A percentile compares a stretch with the other conserved stretches of the same genome.
phyloP scores from a whole-genome alignment of 1,284 basidiomycete genomes.

The Pseudozyma sp. region DNA sequence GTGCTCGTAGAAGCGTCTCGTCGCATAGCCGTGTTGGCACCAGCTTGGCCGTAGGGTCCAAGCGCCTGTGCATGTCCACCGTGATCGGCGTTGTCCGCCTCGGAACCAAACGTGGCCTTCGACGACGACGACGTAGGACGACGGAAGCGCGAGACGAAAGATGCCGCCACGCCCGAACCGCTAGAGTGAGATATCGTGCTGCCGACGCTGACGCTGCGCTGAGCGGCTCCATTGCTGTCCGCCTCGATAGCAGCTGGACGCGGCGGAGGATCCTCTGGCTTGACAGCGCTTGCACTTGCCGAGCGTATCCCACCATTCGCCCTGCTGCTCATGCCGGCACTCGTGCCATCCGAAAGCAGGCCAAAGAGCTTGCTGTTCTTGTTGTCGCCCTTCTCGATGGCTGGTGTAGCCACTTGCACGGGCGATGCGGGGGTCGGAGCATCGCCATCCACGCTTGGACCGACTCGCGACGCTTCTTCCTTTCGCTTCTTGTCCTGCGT shows the following conservation, averaged over 20 bases:
- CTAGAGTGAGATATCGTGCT: constrained; percentile 24
- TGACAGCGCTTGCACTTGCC: neutral
- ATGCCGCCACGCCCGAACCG: constrained; percentile 27
- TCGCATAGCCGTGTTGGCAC: constrained; percentile 18
- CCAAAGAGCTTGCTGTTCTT: constrained; percentile 21
- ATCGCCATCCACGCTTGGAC: neutral
- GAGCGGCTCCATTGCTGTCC: constrained; percentile 11
- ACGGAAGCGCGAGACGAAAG: constrained; percentile 49
- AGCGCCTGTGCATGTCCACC: constrained; percentile 1
- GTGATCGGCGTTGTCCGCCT: neutral
- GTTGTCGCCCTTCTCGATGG: constrained; percentile 14
- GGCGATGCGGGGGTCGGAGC: too few relatives aligned
- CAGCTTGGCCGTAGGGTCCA: neutral
- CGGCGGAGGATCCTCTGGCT: constrained; percentile 1
- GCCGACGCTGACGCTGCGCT: constrained; percentile 29
- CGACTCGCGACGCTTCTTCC: constrained; percentile 6
- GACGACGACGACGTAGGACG: constrained; percentile 45
- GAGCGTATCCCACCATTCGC: constrained; percentile 1
- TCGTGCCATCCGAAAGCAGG: constrained; percentile 13
- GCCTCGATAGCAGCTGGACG: neutral
- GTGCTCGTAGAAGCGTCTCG: constrained; percentile 40
- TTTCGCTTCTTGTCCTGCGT: constrained; percentile 20
- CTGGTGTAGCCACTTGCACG: neutral
- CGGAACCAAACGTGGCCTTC: neutral
- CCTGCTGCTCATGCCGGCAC: constrained; percentile 7